phyloP scores from a whole-genome alignment of 1,284 basidiomycete genomes.

The Cryptococcus hybrid region DNA sequence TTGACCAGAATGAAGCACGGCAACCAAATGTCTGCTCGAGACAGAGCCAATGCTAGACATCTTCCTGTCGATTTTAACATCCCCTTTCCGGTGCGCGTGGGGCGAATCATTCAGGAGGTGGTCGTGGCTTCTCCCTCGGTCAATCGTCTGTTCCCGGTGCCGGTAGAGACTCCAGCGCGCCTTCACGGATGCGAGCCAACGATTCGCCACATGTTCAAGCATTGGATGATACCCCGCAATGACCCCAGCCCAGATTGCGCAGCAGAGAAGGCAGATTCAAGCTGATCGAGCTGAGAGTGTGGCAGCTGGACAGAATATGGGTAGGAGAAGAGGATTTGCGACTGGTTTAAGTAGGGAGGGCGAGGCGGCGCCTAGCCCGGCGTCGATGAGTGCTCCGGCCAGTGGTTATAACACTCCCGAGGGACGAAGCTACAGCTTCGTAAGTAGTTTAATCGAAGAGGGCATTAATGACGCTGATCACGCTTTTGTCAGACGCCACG shows the following conservation, averaged over 20 bases:
- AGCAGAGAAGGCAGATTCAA: conserved; percentile 36
- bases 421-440: conserved; percentile 45
- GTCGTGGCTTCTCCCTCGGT: conserved; percentile 33
- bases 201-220: conserved; percentile 32
- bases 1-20: conserved; percentile 58
- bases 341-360: conserved; percentile 57
- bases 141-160: conserved; percentile 52
- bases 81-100: conserved; percentile 13
- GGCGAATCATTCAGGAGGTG: conserved; percentile 4
- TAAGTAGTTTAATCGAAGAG: conserved; percentile 16
- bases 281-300: conserved; percentile 41
- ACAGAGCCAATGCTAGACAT: conserved; percentile 73
- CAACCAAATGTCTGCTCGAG: conserved; percentile 71
- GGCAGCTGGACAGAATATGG: not conserved
- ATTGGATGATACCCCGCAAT: conserved; percentile 31
- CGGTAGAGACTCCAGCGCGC: conserved; percentile 52
- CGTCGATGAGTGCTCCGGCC: not conserved
- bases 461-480: not conserved
- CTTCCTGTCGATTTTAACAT: conserved; percentile 69
- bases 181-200: conserved; percentile 6
- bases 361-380: not conserved
- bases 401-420: conserved; percentile 30
- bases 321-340: conserved; percentile 58
- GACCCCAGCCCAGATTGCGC: conserved; percentile 41
- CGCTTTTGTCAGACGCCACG: conserved; percentile 59